These are phyloP conservation scores for Thermothielavioides terrestris DNA, from an alignment of 495 filamentous ascomycete species.

Conservation along the genomic window DNA sequence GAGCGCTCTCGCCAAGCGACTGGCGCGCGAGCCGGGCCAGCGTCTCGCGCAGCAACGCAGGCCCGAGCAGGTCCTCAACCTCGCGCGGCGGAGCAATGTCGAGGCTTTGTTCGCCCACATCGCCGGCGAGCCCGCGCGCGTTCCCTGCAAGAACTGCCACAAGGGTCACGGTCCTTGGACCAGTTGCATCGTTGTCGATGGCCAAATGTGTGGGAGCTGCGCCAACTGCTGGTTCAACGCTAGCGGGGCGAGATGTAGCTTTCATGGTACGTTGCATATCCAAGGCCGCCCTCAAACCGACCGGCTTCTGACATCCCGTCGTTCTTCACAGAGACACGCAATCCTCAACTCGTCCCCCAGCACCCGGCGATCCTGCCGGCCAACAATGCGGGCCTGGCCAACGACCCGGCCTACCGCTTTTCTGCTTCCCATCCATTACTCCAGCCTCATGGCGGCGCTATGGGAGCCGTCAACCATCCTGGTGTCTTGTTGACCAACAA, in stretches of 20 bases:
- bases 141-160: slow-evolving; percentile 45
- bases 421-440: slow-evolving; percentile 14
- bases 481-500: slow-evolving; percentile 25
- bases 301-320: background rate
- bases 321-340: slow-evolving; percentile 24
- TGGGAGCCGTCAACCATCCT: slow-evolving; percentile 14
- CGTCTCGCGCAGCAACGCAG: slow-evolving; percentile 39
- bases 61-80: slow-evolving; percentile 37
- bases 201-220: slow-evolving; percentile 45
- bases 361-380: slow-evolving; percentile 16
- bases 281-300: background rate
- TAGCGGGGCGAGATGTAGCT: slow-evolving; percentile 41
- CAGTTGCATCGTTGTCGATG: slow-evolving; percentile 38
- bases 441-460: slow-evolving; percentile 6
- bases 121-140: slow-evolving; percentile 32
- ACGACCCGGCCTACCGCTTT: slow-evolving; percentile 19
- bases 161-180: slow-evolving; percentile 45
- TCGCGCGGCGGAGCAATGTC: slow-evolving; percentile 40
- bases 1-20: slow-evolving; percentile 39
- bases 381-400: slow-evolving; percentile 15
- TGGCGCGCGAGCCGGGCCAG: slow-evolving; percentile 36
- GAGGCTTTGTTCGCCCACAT: slow-evolving; percentile 45
- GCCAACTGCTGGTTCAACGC: slow-evolving; percentile 48
- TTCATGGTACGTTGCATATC: slow-evolving; percentile 34
- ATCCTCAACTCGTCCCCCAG: slow-evolving; percentile 14